A percentile compares a stretch with the other conserved stretches of the same genome.
Evolutionary conservation across 768 basidiomycete genomes (phyloP).

Genomic region (Strobilomyces confusus): DNA sequence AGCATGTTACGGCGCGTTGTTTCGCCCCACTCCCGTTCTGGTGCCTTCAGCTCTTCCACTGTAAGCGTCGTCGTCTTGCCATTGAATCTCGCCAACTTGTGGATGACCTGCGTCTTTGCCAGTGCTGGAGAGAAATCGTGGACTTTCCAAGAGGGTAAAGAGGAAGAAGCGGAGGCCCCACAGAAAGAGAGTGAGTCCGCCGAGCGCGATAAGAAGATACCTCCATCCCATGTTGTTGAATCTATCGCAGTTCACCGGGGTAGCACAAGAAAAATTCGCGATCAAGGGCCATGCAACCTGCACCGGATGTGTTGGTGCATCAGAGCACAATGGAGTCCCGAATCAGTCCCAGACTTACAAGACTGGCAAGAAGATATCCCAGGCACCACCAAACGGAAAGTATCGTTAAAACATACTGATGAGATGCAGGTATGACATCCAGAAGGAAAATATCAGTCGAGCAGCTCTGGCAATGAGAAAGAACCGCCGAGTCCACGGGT

Average conservation of each 20-base stretch:
- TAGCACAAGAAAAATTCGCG: constrained; percentile 48
- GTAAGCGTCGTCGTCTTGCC: constrained; percentile 40
- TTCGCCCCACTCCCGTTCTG: constrained; percentile 18
- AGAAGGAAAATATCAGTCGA: constrained; percentile 5
- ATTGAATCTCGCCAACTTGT: constrained; percentile 49
- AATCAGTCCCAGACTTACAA: constrained; percentile 30
- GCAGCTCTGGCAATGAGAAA: not conserved
- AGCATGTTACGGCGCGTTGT: constrained; percentile 23
- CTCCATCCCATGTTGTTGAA: constrained; percentile 62
- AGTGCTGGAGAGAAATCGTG: constrained; percentile 52
- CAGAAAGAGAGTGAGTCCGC: constrained; percentile 49
- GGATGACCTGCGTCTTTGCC: constrained; percentile 47
- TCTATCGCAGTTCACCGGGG: constrained; percentile 33
- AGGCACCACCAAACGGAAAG: constrained; percentile 59
- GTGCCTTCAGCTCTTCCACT: constrained; percentile 40
- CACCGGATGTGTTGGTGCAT: not conserved
- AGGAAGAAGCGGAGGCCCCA: constrained; percentile 50
- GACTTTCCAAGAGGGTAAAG: constrained; percentile 54
- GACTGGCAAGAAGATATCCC: constrained; percentile 48
- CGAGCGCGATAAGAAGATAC: constrained; percentile 52
- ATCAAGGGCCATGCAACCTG: constrained; percentile 61
- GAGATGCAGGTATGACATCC: constrained; percentile 50
- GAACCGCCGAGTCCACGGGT: constrained; percentile 49
- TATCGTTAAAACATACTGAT: constrained; percentile 57
- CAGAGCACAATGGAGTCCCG: constrained; percentile 21